phyloP scores from a whole-genome alignment of 345 rosid species.

The Isatis tinctoria region DNA sequence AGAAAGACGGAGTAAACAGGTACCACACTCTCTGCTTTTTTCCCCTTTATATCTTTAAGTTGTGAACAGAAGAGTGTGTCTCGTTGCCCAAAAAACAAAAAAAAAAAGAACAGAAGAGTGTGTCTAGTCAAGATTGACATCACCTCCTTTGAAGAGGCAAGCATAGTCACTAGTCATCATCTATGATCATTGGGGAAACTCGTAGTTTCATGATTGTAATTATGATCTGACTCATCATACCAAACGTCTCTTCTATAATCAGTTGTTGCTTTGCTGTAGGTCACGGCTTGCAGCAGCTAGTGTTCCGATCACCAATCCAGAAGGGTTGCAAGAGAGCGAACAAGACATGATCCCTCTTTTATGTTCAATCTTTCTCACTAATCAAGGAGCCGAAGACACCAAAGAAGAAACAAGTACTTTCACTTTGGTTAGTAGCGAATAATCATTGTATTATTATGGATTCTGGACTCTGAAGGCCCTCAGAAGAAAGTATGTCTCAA shows the following conservation, averaged over 20 bases:
- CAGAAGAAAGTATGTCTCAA: not conserved
- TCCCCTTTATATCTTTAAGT: not conserved
- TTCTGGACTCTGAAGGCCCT: not conserved
- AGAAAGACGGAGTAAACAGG: constrained; percentile 92
- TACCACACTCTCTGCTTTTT: constrained; percentile 12
- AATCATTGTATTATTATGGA: not conserved
- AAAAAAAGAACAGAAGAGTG: too few species aligned
- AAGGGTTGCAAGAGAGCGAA: constrained; percentile 46
- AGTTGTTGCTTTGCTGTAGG: constrained; percentile 34
- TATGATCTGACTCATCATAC: not conserved
- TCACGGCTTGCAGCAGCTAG: constrained; percentile 73
- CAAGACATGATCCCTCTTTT: constrained; percentile 64
- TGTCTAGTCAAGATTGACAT: not conserved
- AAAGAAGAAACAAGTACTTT: constrained; percentile 47
- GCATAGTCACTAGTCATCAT: not conserved
- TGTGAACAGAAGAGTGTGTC: not conserved
- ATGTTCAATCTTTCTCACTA: constrained; percentile 82
- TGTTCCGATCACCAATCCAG: constrained; percentile 48
- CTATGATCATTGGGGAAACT: not conserved
- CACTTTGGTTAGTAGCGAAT: constrained; percentile 52
- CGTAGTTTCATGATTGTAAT: not conserved
- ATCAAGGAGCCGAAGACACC: constrained; percentile 60
- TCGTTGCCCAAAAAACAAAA: too few species aligned
- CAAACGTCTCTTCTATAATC: not conserved
- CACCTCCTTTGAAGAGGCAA: not conserved